Evolutionary conservation across 2,329 filamentous ascomycete genomes (phyloP), one percentile per base, ranked within the genome.

Genomic region (Pezizomycotina sp.): DNA sequence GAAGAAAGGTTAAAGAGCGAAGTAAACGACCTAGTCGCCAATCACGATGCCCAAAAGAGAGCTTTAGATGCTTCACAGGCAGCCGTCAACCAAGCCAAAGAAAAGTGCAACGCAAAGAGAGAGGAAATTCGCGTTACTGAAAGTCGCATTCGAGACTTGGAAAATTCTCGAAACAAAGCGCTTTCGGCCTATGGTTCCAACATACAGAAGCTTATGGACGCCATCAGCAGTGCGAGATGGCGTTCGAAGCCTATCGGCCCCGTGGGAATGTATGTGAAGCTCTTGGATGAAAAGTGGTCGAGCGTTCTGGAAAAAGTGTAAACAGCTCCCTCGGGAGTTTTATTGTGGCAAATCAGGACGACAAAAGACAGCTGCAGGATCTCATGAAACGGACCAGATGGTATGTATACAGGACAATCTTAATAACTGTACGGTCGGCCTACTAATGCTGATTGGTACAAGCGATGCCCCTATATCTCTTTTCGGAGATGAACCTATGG

Each of bases 201-300:
- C 25, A 68, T 91, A 50, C 62, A 65, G 1, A 58, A 62, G 2
- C 66, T 93, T 3, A 58, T 91, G 5, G 63, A 59, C 34, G 66
- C 66, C n/a, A 79, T 95, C 43, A 64, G 71, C 4, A 60, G 62
- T n/a, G 80, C 92, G 38, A 56, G 46, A 2, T 64, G 72, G 0
- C 95, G 91, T 52, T 60, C 63, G 15, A 61, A 68, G 27, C 89
- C 89, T 2, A 63, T 95, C 21, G 89, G 89, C 0, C 89, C 89
- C 0, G 62, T 95, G 9, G 89, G 84, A 19, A 62, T 72, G 15
- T 69, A 89, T 51, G 66, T 98, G 33, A 74, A 72, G 47, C 61
- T 98, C 15, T 60, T 72, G 22, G 74, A 86, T 47, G 77, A 80
- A 1, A 66, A 80, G 49, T 98, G 89, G 89, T 77, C 76, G 1